Base-by-base conservation (phyloP, 495 filamentous ascomycete species). In the Aspergillus haitiensis region DNA sequence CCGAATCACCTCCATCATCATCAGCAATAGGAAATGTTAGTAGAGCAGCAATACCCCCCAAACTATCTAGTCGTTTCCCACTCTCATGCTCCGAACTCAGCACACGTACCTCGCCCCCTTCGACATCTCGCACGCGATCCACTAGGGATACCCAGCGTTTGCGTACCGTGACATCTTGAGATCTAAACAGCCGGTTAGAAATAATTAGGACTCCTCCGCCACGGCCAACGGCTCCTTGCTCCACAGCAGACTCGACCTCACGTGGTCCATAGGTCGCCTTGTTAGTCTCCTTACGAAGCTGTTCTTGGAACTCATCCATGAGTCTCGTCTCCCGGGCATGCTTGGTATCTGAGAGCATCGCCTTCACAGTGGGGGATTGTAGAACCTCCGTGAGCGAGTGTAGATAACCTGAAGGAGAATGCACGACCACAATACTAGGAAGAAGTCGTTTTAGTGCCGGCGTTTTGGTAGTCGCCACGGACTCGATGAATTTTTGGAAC, bases 81-180 rank as follows among this genome's bases (percentile, higher is more conserved):
- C 94, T 97, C 77, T 97, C 94, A 72, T 98, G 93, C 66, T 94
- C 87, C 61, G 88, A 92, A 65, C 95, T 98, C 46, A 98, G 73
- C 31, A 97, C 80, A 52, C 92, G 84, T 1, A 90, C 88, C 65
- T 97, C 92, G 0, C 94, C 94, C 36, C 95, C 95, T 52, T 89
- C 85, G 4, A 79, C 72, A 50, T 88, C 88, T 64, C 88, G 88
- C n/a, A 98, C 94, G 47, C 86, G 88, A 70, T 98, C 94, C 42
- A 97, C 93, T 63, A 98, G 79, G 21, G 75, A 72, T 5, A 98
- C 95, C 81, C 90, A 97, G 57, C 83, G 84, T 69, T 84, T 92
- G 69, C 94, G 80, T 66, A 86, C 87, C 10, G 77, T 79, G n/a
- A 98, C 81, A 59, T 93, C 87, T 70, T 95, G 82, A 51, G 88